Conservation (phyloP, 345 rosid species). For the Moringa oleifera region DNA sequence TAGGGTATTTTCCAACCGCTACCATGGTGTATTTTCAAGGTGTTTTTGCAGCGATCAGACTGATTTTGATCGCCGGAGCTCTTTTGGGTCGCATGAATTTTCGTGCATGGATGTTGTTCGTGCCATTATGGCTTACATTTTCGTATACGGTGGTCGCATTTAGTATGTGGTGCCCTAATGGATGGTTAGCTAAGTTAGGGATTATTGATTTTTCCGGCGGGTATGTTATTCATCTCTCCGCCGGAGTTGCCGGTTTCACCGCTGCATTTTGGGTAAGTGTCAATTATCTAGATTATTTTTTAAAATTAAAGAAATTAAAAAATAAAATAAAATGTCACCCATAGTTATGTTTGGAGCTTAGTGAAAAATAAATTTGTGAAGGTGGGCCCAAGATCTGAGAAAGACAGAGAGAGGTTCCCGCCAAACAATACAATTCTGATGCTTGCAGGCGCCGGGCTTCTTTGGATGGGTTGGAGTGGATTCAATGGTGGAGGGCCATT, state of each 20-base stretch:
- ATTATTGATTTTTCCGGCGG: conserved; percentile 48
- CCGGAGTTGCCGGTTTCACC: conserved; percentile 51
- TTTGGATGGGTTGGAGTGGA: conserved; percentile 67
- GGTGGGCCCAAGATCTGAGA: conserved; percentile 48
- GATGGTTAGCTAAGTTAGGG: conserved; percentile 48
- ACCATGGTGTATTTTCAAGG: conserved; percentile 50
- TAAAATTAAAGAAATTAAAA: too few species aligned
- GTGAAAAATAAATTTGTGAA: background rate
- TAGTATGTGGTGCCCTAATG: conserved; percentile 45
- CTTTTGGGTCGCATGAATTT: conserved; percentile 54
- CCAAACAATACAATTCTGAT: conserved; percentile 45
- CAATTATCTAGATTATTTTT: too few species aligned
- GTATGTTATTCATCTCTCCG: conserved; percentile 44
- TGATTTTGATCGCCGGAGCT: conserved; percentile 41
- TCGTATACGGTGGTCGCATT: conserved; percentile 35
- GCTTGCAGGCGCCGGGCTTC: conserved; percentile 52
- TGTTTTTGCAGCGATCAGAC: conserved; percentile 34
- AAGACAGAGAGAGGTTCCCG: conserved; percentile 36
- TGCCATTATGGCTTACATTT: conserved; percentile 42
- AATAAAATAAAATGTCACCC: too few species aligned
- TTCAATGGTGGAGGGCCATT: conserved; percentile 50
- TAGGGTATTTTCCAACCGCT: conserved; percentile 32
- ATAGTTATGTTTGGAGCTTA: too few species aligned
- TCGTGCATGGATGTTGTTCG: conserved; percentile 43
- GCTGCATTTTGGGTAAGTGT: conserved; percentile 50